Conservation (phyloP, 2,329 filamentous ascomycete species). For the Stagonosporopsis tanaceti region DNA sequence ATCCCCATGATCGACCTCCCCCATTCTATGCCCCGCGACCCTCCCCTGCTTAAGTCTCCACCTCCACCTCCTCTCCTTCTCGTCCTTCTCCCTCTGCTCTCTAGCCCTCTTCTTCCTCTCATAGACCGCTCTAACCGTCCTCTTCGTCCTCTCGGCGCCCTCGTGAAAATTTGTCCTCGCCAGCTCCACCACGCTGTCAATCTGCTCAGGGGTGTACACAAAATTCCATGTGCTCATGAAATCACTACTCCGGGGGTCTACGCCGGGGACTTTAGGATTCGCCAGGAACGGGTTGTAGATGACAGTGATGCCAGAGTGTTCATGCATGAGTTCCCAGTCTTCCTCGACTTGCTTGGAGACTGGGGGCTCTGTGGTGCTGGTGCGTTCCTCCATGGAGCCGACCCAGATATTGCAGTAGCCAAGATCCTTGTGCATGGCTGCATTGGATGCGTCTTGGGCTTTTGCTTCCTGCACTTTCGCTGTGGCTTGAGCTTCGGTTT, state of each 20-base stretch:
- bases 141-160: constrained; percentile 77
- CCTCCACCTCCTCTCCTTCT: constrained; percentile 47
- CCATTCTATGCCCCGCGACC: constrained; percentile 61
- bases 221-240: constrained; percentile 99
- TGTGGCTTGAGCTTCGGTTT: constrained; percentile 67
- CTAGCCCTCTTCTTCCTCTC: constrained; percentile 82
- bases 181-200: constrained; percentile 83
- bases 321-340: constrained; percentile 71
- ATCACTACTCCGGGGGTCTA: constrained; percentile 84
- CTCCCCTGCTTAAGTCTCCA: constrained; percentile 57
- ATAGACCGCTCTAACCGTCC: constrained; percentile 86
- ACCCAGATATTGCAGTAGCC: constrained; percentile 97
- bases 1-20: constrained; percentile 65
- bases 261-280: constrained; percentile 78
- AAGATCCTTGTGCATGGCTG: constrained; percentile 61
- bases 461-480: constrained; percentile 69
- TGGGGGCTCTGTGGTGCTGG: constrained; percentile 62
- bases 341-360: constrained; percentile 66
- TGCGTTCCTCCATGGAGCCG: constrained; percentile 79
- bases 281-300: constrained; percentile 89
- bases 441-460: constrained; percentile 29
- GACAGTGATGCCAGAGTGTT: constrained; percentile 85
- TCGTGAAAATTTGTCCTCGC: constrained; percentile 88
- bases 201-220: constrained; percentile 88
- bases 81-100: constrained; percentile 59